Evolutionary conservation across 208 protist species (phyloP).

Genomic region (Leishmania mexicana): DNA sequence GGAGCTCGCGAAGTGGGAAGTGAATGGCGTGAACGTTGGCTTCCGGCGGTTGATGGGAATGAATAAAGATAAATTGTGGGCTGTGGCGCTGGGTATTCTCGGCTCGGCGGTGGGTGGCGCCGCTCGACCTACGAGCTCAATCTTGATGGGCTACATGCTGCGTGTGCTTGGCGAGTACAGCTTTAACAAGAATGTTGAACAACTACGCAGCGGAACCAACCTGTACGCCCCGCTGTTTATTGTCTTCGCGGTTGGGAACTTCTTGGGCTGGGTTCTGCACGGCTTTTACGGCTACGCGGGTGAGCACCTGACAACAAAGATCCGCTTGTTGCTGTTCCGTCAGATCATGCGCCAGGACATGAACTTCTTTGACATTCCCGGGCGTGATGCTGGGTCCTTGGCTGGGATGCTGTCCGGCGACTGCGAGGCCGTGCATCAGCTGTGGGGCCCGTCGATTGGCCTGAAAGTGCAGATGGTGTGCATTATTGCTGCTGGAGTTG

Average conservation of each 20-base stretch:
- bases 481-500: conserved; percentile 47
- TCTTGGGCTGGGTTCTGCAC: conserved; percentile 55
- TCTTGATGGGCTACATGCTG: conserved; percentile 60
- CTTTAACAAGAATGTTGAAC: conserved; percentile 27
- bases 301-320: conserved; percentile 64
- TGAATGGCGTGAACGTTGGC: conserved; percentile 38
- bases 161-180: conserved; percentile 38
- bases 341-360: conserved; percentile 84
- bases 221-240: conserved; percentile 58
- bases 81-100: conserved; percentile 49
- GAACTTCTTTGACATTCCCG: conserved; percentile 83
- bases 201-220: conserved; percentile 42
- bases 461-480: conserved; percentile 55
- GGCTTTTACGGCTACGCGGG: conserved; percentile 77
- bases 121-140: conserved; percentile 36
- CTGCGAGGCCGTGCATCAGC: conserved; percentile 80
- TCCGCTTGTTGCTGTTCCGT: conserved; percentile 67
- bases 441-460: conserved; percentile 72
- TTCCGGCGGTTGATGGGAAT: conserved; percentile 50
- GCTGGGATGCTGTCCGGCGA: conserved; percentile 78
- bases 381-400: conserved; percentile 69
- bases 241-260: conserved; percentile 36
- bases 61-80: conserved; percentile 37
- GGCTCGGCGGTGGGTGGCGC: conserved; percentile 54
- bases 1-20: conserved; percentile 63